Evolutionary conservation across 108 stramenopile species (phyloP).

Genomic region (Pelagomonas calceolata): DNA sequence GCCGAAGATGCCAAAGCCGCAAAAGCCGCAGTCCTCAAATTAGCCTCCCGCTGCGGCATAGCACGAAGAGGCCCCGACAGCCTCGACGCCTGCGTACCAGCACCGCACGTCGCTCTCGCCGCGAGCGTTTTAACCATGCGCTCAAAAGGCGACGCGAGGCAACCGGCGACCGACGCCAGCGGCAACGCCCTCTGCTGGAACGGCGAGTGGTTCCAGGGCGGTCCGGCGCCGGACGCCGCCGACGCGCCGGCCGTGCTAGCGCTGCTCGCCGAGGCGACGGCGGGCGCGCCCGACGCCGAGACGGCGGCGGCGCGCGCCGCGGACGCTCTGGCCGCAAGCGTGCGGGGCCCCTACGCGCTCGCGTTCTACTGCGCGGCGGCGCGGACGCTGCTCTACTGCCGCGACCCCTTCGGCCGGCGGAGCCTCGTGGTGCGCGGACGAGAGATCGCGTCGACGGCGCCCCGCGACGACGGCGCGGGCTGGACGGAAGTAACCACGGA

Average conservation of each 20-base stretch:
- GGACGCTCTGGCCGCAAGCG: neutral
- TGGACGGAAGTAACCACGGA: slow-evolving; percentile 21
- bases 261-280: slow-evolving; percentile 10
- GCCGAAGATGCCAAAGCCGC: too few species aligned
- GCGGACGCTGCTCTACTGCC: slow-evolving; percentile 21
- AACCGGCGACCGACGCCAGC: slow-evolving; percentile 1
- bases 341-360: slow-evolving; percentile 32
- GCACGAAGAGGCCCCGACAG: too few species aligned
- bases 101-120: neutral
- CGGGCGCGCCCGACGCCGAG: neutral
- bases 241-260: slow-evolving; percentile 11
- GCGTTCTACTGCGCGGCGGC: slow-evolving; percentile 14
- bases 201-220: slow-evolving; percentile 30
- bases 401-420: slow-evolving; percentile 38
- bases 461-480: neutral
- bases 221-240: neutral
- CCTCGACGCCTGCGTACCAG: neutral
- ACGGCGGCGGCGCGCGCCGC: slow-evolving; percentile 6
- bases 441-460: neutral
- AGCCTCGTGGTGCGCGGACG: slow-evolving; percentile 13
- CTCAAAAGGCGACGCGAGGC: neutral
- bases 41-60: too few species aligned
- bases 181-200: slow-evolving; percentile 40
- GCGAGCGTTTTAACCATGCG: neutral
- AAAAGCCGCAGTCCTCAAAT: too few species aligned